A percentile compares a stretch with the other conserved stretches of the same genome.
phyloP scores from a whole-genome alignment of 2,329 filamentous ascomycete species.

The Monosporascus sp. region DNA sequence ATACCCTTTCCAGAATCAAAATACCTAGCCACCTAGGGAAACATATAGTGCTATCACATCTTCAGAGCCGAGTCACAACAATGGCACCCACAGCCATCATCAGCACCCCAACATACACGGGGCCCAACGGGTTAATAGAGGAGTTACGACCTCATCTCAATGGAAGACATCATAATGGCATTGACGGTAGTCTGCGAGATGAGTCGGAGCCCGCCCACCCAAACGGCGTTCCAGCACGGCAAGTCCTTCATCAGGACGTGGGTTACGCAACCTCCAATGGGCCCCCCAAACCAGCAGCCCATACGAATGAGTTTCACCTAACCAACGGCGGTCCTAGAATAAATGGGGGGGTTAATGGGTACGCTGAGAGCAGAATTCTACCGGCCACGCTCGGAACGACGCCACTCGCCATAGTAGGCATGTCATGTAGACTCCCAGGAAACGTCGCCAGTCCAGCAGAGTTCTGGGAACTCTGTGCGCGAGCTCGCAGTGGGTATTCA shows the following conservation, averaged over 20 bases:
- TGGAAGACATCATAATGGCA: slow-evolving; percentile 4
- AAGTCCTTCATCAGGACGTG: background rate
- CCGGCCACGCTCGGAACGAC: slow-evolving; percentile 9
- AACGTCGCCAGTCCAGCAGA: slow-evolving; percentile 29
- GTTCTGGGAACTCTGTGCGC: slow-evolving; percentile 33
- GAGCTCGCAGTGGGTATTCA: slow-evolving; percentile 30
- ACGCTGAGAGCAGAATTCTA: slow-evolving; percentile 4
- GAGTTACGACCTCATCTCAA: slow-evolving; percentile 22
- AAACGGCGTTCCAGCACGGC: background rate
- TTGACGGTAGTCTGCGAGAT: background rate
- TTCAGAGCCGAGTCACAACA: slow-evolving; percentile 15
- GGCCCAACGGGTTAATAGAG: slow-evolving; percentile 17
- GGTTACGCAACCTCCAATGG: background rate
- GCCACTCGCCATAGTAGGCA: slow-evolving; percentile 31
- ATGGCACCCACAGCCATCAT: slow-evolving; percentile 26
- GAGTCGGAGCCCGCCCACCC: background rate
- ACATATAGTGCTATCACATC: slow-evolving; percentile 11
- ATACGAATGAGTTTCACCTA: slow-evolving; percentile 11
- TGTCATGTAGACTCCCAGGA: slow-evolving; percentile 31
- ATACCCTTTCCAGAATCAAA: slow-evolving; percentile 10
- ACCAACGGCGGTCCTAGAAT: background rate
- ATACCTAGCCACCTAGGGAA: slow-evolving; percentile 6
- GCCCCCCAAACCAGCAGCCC: slow-evolving; percentile 1
- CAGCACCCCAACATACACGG: slow-evolving; percentile 14
- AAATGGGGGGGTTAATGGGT: slow-evolving; percentile 12